Percentiles rank a stretch among this genome's conserved stretches.
phyloP scores from a whole-genome alignment of 176 grass and related monocot genomes.

The Raddia distichophylla region DNA sequence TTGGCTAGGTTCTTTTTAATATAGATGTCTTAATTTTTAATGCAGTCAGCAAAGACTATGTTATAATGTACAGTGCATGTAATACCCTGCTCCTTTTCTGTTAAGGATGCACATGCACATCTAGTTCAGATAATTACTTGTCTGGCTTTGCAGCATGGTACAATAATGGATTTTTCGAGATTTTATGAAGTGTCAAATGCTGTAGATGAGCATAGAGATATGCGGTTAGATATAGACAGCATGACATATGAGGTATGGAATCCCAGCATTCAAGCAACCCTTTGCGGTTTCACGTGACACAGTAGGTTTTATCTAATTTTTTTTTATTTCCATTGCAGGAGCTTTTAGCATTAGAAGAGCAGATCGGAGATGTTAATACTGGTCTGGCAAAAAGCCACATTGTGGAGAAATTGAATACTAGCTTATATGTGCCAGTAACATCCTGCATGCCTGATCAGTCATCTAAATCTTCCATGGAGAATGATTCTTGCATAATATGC shows the following conservation, averaged over 20 bases:
- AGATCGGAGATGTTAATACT: conserved; percentile 74
- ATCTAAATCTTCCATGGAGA: conserved; percentile 47
- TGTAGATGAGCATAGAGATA: conserved; percentile 72
- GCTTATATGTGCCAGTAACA: conserved; percentile 46
- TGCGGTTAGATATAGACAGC: conserved; percentile 77
- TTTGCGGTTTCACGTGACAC: not conserved
- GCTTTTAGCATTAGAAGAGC: conserved; percentile 75
- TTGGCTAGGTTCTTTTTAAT: conserved; percentile 5
- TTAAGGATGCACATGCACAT: conserved; percentile 2
- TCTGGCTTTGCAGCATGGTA: conserved; percentile 49
- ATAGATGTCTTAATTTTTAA: not conserved
- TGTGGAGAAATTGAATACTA: conserved; percentile 60
- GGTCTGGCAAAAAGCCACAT: conserved; percentile 62
- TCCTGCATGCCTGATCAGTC: conserved; percentile 43
- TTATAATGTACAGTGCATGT: conserved; percentile 3
- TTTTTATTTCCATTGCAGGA: conserved; percentile 50
- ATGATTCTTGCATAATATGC: conserved; percentile 75
- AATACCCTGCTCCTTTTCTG: conserved; percentile 36
- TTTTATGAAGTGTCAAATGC: conserved; percentile 53
- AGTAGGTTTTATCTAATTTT: conserved; percentile 29
- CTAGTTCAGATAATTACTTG: conserved; percentile 32
- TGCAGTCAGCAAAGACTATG: not conserved
- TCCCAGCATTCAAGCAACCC: not conserved
- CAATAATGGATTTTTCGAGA: conserved; percentile 51
- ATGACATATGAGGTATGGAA: conserved; percentile 75